Percentiles rank a stretch among this genome's conserved stretches.
phyloP scores from a whole-genome alignment of 371 early-diverging fungal genomes.

The Syncephalis plumigaleata region DNA sequence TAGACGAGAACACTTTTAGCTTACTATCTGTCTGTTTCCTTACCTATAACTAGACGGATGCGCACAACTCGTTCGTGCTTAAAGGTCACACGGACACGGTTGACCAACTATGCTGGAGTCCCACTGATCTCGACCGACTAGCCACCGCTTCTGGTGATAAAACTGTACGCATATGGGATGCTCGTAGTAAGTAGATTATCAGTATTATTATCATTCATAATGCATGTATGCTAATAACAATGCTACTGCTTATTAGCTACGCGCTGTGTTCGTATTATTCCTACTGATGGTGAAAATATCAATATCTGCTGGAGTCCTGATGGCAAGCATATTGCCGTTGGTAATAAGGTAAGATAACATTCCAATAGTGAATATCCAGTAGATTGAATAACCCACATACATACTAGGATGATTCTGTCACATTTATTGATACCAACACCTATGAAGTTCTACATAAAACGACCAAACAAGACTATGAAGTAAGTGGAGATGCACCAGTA shows the following conservation, averaged over 20 bases:
- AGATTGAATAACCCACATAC: background rate
- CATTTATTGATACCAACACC: background rate
- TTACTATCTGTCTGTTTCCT: background rate
- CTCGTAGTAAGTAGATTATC: constrained; percentile 36
- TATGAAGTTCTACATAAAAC: background rate
- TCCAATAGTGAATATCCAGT: background rate
- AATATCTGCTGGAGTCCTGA: constrained; percentile 76
- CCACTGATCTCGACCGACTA: constrained; percentile 48
- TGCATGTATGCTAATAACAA: background rate
- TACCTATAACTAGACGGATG: background rate
- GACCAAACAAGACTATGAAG: background rate
- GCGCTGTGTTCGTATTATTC: constrained; percentile 35
- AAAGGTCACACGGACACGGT: constrained; percentile 75
- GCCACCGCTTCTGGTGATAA: constrained; percentile 76
- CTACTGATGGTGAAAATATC: constrained; percentile 70
- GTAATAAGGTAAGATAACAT: constrained; percentile 39
- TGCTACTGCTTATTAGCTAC: constrained; percentile 19
- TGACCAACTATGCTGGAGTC: constrained; percentile 71
- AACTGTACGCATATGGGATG: constrained; percentile 76
- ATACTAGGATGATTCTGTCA: constrained; percentile 1
- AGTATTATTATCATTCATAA: too few species aligned
- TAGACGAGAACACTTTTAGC: background rate
- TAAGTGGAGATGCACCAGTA: too few species aligned
- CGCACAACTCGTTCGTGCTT: constrained; percentile 9
- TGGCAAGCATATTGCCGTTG: constrained; percentile 60